Conservation (phyloP, 106 monocot species). For the Dendrobium huoshanense region DNA sequence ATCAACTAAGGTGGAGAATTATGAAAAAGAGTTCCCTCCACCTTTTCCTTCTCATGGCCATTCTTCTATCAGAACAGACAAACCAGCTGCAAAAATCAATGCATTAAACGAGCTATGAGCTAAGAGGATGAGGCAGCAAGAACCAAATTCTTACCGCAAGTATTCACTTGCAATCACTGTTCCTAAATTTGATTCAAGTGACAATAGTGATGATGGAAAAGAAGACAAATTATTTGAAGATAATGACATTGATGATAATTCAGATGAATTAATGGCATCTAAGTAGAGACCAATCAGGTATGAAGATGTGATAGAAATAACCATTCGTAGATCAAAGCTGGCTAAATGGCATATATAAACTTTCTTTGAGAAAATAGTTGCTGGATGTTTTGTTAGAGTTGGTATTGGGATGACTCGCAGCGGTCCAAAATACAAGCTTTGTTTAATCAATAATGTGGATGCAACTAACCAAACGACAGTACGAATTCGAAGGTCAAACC, state of each 20-base stretch:
- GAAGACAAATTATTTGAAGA: constrained; percentile 7
- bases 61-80: no score
- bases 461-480: constrained; percentile 41
- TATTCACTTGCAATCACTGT: no score
- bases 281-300: constrained; percentile 10
- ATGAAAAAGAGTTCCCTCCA: no score
- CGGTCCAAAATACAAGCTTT: constrained; percentile 55
- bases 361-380: constrained; percentile 69
- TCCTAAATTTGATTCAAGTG: no score
- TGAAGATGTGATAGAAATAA: constrained; percentile 58
- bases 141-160: no score
- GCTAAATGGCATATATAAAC: constrained; percentile 79
- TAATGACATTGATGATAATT: constrained; percentile 27
- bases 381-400: constrained; percentile 64
- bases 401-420: constrained; percentile 43
- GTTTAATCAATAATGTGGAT: constrained; percentile 65
- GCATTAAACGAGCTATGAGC: no score
- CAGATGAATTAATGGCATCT: constrained; percentile 33
- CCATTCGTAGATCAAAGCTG: constrained; percentile 58
- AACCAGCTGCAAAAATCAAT: no score
- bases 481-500: constrained; percentile 48
- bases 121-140: no score
- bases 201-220: constrained; percentile 15
- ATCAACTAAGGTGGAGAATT: no score
- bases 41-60: no score